phyloP scores from a whole-genome alignment of 163 green algal species.

The Prototheca wickerhamii region DNA sequence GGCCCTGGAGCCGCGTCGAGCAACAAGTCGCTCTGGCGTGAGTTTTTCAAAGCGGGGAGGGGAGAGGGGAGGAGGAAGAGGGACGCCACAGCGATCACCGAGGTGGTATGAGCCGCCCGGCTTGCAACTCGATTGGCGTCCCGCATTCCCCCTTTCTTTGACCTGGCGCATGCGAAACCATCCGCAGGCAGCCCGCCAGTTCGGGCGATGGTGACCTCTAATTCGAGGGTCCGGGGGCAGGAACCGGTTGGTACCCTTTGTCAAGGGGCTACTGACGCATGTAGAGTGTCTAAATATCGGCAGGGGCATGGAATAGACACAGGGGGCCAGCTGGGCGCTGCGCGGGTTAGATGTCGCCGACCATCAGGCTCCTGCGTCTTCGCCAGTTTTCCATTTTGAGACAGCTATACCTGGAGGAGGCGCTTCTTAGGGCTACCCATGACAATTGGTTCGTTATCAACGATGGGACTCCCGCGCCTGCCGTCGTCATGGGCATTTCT shows the following conservation, averaged over 20 bases:
- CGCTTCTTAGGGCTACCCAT: conserved; percentile 54
- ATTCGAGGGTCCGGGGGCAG: too few species aligned
- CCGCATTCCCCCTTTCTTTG: too few species aligned
- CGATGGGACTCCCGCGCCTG: conserved; percentile 53
- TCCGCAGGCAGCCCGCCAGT: too few species aligned
- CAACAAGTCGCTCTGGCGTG: background rate
- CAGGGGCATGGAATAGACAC: too few species aligned
- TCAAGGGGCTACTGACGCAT: too few species aligned
- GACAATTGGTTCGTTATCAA: conserved; percentile 86
- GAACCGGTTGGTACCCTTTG: too few species aligned
- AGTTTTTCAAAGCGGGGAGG: background rate
- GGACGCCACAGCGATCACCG: background rate
- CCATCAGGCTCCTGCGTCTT: conserved; percentile 41
- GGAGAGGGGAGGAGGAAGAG: background rate
- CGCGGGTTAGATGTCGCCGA: background rate
- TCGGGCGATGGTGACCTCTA: too few species aligned
- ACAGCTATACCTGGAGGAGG: conserved; percentile 81
- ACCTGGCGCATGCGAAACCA: background rate
- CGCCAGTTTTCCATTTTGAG: conserved; percentile 48
- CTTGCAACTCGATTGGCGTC: background rate
- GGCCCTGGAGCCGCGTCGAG: background rate
- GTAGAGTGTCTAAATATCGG: too few species aligned
- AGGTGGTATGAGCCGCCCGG: background rate
- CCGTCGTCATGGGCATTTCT: conserved; percentile 93
- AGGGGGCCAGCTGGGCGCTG: too few species aligned